Evolutionary conservation across 768 basidiomycete genomes (phyloP).

Genomic region (Lentinus brumalis): DNA sequence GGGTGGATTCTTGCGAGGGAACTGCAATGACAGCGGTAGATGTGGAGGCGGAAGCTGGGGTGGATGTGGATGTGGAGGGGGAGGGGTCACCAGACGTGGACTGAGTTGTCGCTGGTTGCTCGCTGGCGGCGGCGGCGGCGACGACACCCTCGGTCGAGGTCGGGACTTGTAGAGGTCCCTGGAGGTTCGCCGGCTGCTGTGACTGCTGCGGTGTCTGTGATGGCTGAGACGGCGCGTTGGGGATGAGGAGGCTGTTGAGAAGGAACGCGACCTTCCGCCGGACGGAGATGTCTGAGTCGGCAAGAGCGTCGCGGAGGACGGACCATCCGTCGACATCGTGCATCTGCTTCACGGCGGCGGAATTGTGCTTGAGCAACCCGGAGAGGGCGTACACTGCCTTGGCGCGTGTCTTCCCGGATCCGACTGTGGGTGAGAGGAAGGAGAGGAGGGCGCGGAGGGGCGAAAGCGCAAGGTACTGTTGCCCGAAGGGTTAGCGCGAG

Average conservation of each 20-base stretch:
- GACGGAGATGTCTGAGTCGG: conserved; percentile 76
- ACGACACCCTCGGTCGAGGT: background rate
- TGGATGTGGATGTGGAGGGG: conserved; percentile 9
- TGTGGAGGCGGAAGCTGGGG: background rate
- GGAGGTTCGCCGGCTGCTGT: conserved; percentile 3
- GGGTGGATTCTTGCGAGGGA: background rate
- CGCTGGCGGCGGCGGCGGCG: background rate
- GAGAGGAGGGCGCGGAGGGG: conserved; percentile 67
- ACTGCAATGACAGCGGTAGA: conserved; percentile 6
- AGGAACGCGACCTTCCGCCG: conserved; percentile 82
- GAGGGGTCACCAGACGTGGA: background rate
- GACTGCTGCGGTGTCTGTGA: background rate
- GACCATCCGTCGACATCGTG: conserved; percentile 63
- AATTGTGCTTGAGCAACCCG: conserved; percentile 76
- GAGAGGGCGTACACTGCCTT: conserved; percentile 85
- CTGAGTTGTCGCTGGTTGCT: background rate
- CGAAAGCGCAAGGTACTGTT: conserved; percentile 61
- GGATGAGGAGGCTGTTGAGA: conserved; percentile 67
- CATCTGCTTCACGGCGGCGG: conserved; percentile 60
- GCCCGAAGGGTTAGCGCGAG: background rate
- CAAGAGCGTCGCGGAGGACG: conserved; percentile 56
- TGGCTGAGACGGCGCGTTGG: conserved; percentile 26
- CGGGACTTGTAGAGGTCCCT: conserved; percentile 10
- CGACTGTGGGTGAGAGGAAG: conserved; percentile 57
- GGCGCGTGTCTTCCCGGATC: conserved; percentile 59